These are phyloP conservation scores for Pichiaceae sp. DNA, from an alignment of 1,139 yeast genomes.

Conservation along the genomic window DNA sequence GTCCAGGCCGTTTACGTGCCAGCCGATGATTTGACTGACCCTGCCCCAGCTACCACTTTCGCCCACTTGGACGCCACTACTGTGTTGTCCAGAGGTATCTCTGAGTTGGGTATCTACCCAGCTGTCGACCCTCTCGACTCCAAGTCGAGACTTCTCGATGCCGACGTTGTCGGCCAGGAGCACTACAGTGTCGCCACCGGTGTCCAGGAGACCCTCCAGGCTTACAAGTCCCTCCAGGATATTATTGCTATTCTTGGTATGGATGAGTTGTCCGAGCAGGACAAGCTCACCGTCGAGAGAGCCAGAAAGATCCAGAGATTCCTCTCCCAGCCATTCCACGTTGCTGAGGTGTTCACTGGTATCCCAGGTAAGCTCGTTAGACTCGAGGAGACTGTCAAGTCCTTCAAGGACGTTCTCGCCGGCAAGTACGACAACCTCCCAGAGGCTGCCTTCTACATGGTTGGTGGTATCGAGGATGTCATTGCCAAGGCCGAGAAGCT, in stretches of 20 bases:
- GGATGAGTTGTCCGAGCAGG: slow-evolving; percentile 99
- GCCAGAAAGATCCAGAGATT: slow-evolving; percentile 99
- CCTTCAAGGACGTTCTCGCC: slow-evolving; percentile 94
- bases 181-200: slow-evolving; percentile 91
- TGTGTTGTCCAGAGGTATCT: slow-evolving; percentile 98
- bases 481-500: slow-evolving; percentile 97
- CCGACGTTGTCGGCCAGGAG: slow-evolving; percentile 95
- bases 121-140: slow-evolving; percentile 99
- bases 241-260: slow-evolving; percentile 99
- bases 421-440: slow-evolving; percentile 99
- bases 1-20: slow-evolving; percentile 99
- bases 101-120: slow-evolving; percentile 99
- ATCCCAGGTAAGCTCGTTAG: slow-evolving; percentile 96
- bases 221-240: slow-evolving; percentile 99
- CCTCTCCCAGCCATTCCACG: slow-evolving; percentile 99
- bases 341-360: slow-evolving; percentile 99
- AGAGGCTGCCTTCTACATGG: slow-evolving; percentile 99
- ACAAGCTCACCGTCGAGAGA: slow-evolving; percentile 99
- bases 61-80: slow-evolving; percentile 99
- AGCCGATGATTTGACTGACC: slow-evolving; percentile 99
- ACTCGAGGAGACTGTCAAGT: slow-evolving; percentile 86
- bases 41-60: slow-evolving; percentile 99
- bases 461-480: slow-evolving; percentile 98
- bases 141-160: slow-evolving; percentile 97
- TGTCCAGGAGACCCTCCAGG: slow-evolving; percentile 98